Base-by-base conservation (phyloP, 306 rosid genomes). In the Medicago ruthenica region DNA sequence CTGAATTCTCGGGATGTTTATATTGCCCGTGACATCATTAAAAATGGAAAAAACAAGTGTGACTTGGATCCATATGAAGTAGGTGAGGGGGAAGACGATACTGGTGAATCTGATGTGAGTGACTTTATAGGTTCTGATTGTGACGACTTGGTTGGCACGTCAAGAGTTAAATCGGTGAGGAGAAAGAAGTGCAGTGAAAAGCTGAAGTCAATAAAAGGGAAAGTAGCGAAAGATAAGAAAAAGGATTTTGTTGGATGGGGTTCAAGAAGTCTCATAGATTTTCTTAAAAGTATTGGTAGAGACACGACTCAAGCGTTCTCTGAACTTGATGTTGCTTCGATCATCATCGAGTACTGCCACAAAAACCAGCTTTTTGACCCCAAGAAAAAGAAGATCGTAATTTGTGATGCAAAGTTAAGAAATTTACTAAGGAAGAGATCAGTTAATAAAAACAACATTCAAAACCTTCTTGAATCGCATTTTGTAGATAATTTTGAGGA, bases 241-340 rank as follows among this genome's bases (percentile, higher is more conserved):
- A 84, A 60, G 39, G 90, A 88, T 71, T 90, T 87, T 80, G 68
- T 76, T 76, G 97, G 94, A 36, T 92, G 97, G 97, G 91, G 89
- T 53, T 87, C 96, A 22, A 84, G 73, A 83, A 50, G 79, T 60
- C 87, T 92, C 31, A 22, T 83, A 75, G 86, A 82, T 27, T 92
- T 92, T 84, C 96, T 92, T 82, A n/a, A 77, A 22, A 16, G 59
- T 39, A 76, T 73, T 9, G 86, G 92, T 37, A 74, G 60, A 78
- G 91, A 87, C 76, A 84, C 85, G 0, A 74, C 67, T 27, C 51
- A 68, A 59, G 83, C 82, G 72, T 64, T 80, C 37, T 88, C 92
- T 22, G 92, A 88, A 77, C 50, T 76, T 70, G 96, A 90, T 14
- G 92, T 92, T 60, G 21, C 79, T 66, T 76, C 90, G 9, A 78